Evolutionary conservation across 1,284 basidiomycete genomes (phyloP), one percentile per base, ranked within the genome.

Genomic region (Cronartium ribicola): DNA sequence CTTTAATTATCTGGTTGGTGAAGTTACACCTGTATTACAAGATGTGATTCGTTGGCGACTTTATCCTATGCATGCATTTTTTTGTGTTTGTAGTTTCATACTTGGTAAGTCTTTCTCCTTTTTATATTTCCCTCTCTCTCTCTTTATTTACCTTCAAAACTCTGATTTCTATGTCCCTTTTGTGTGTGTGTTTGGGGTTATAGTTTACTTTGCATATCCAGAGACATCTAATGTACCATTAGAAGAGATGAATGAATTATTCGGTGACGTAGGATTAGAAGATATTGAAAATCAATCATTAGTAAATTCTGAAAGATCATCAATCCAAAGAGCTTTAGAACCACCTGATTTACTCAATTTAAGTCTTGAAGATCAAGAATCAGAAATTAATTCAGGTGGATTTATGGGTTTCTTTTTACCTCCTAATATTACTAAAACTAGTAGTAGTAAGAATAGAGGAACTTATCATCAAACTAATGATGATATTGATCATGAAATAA

Each of bases 1-100:
- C 14, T 79, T 80, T 76, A 77, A 77, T 61, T 75, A 75, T 60
- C 46, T 66, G 77, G 92, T 98, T 60, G 94, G 94, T 29, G 90
- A 92, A 81, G 85, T 88, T 57, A 97, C 94, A 0, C 94, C 94
- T 0, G 85, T 89, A 63, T 84, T 98, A 65, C 93, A 97, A 83
- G 92, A 95, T 77, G 83, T 86, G 48, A 97, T 98, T 78, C 86
- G 87, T 43, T 98, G 95, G 94, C 86, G 91, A 67, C 83, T 98
- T 67, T 98, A 98, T 82, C 91, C 92, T 0, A 94, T 98, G 90
- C 93, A 96, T 78, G 93, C 91, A 11, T 93, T 93, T 83, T 95
- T 95, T 83, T 94, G 94, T 81, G 86, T 87, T 14, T 88, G 89
- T 80, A 92, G 91, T 78, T 94, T 96, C 79, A 84, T 94, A 48